These are phyloP conservation scores for Epichloe scottii DNA, from an alignment of 2,329 filamentous ascomycete species.

Conservation along the genomic window DNA sequence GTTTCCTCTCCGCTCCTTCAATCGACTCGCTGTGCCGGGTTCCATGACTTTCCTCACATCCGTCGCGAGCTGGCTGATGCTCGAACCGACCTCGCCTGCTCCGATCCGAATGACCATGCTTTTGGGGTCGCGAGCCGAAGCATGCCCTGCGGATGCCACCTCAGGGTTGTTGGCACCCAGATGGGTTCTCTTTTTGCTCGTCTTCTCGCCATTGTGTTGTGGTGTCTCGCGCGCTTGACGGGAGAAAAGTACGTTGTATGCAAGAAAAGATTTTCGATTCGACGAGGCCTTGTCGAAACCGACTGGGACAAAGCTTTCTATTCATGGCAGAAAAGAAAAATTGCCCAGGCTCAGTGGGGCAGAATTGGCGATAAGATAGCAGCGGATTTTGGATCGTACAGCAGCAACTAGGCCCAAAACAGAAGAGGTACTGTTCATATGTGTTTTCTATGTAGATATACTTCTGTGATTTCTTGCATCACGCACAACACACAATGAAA, in stretches of 20 bases:
- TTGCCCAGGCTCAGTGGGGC: slow-evolving; percentile 16
- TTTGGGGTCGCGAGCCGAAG: slow-evolving; percentile 63
- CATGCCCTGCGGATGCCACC: slow-evolving; percentile 43
- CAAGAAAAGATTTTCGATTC: neutral
- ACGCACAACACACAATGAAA: no score
- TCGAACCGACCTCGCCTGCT: slow-evolving; percentile 83
- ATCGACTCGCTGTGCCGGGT: slow-evolving; percentile 75
- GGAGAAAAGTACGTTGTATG: neutral
- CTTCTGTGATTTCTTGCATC: no score
- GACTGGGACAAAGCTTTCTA: neutral
- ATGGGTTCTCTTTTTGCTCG: slow-evolving; percentile 85
- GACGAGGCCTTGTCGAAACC: neutral
- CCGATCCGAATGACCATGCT: slow-evolving; percentile 98
- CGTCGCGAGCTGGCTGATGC: slow-evolving; percentile 78
- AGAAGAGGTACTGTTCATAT: no score
- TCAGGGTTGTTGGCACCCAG: slow-evolving; percentile 51
- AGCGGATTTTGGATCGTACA: no score
- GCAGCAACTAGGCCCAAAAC: no score
- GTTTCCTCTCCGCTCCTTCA: slow-evolving; percentile 85
- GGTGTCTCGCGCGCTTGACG: neutral
- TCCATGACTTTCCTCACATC: slow-evolving; percentile 94
- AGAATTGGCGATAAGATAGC: slow-evolving; percentile 16
- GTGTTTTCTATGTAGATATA: no score
- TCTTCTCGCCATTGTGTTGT: slow-evolving; percentile 58
- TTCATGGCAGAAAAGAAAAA: slow-evolving; percentile 12